Evolutionary conservation across 2,329 filamentous ascomycete genomes (phyloP), one percentile per base, ranked within the genome.

Genomic region (Fusarium heterosporum): DNA sequence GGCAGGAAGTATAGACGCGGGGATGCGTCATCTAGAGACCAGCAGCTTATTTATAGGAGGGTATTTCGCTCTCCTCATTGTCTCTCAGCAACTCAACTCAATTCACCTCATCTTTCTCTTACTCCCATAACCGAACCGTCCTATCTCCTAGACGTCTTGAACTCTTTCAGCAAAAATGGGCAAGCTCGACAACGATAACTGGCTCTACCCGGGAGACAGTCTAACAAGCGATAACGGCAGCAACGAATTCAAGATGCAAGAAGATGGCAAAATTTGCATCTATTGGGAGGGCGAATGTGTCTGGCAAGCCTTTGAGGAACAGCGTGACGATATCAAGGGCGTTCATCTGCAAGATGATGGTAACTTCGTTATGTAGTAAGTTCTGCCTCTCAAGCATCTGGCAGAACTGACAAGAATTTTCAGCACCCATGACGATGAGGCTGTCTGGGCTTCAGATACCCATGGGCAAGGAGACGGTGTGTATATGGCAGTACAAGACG

Each of bases 311-410:
- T 74, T 73, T 4, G 28, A 58, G 2, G 55, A 76, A 1, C 72
- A 76, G 61, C 63, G 64, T 3, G 17, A 63, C 5, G 71, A 75
- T 22, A 54, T 75, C 25, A 76, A 77, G 63, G 74, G 75, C 4
- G 36, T 75, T 25, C 43, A 59, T 14, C 72, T 77, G 68, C 74
- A 77, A 59, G 58, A 52, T 1, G 76, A 77, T 30, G 75, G 76
- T 10, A 77, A 76, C 58, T 40, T 77, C 13, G 70, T 64, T 57
- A 60, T 77, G n/a, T 76, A 77, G 75, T 77, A 71, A 59, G 76
- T 73, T 5, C 14, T 7, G 10, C 6, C 8, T 14, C 14, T 6
- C 6, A 9, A 10, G 3, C 0, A 5, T 1, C 8, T 14, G 6
- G 1, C 11, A 34, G 8, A 10, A 6, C 55, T 67, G 5, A 68